These are phyloP conservation scores for Dioscorea alata DNA, from an alignment of 106 monocot species.

Conservation along the genomic window DNA sequence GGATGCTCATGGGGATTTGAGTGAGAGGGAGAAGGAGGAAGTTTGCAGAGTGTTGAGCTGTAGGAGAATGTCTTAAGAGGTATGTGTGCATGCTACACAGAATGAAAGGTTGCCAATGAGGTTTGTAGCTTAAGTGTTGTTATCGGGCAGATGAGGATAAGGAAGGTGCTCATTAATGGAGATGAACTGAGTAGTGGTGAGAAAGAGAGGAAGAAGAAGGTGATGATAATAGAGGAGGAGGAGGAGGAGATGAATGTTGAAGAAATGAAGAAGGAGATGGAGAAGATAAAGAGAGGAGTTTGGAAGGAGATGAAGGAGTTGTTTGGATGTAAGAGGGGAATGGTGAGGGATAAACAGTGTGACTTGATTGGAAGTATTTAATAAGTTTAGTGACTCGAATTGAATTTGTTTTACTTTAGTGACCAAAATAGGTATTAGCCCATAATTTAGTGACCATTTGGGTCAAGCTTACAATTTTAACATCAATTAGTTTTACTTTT, in stretches of 20 bases:
- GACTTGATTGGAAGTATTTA: too few species aligned
- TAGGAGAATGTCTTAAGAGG: slow-evolving; percentile 20
- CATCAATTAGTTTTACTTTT: too few species aligned
- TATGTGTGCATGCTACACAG: slow-evolving; percentile 32
- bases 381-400: too few species aligned
- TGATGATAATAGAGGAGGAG: not conserved
- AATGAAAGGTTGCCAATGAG: slow-evolving; percentile 36
- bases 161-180: slow-evolving; percentile 6
- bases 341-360: slow-evolving; percentile 1
- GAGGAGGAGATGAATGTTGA: not conserved
- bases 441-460: too few species aligned
- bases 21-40: slow-evolving; percentile 39
- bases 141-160: slow-evolving; percentile 21
- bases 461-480: too few species aligned
- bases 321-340: slow-evolving; percentile 31
- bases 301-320: slow-evolving; percentile 30
- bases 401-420: too few species aligned
- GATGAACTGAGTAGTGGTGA: not conserved
- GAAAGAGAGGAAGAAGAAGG: not conserved
- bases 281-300: slow-evolving; percentile 3
- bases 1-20: slow-evolving; percentile 22
- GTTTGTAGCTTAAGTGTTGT: slow-evolving; percentile 25
- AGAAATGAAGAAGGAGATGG: not conserved
- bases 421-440: too few species aligned
- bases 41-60: slow-evolving; percentile 29